Evolutionary conservation across 352 stramenopile genomes (phyloP).

Genomic region (Phytophthora melonis): DNA sequence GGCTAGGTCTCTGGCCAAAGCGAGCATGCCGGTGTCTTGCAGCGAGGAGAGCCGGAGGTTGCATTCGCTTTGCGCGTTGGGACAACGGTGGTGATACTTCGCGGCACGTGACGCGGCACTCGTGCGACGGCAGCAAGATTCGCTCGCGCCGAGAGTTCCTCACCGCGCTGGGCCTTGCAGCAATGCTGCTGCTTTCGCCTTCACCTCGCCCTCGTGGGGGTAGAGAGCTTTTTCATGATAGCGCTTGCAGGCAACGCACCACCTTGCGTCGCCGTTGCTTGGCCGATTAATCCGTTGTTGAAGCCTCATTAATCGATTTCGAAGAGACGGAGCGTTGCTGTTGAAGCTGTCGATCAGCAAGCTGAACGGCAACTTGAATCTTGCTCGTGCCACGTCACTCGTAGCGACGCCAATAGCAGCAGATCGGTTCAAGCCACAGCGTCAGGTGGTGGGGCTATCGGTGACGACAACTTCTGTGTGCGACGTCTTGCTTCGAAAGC

Average conservation of each 20-base stretch:
- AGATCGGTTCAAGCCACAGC: slow-evolving; percentile 16
- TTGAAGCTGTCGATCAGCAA: slow-evolving; percentile 35
- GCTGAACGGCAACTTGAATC: slow-evolving; percentile 30
- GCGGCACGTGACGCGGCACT: slow-evolving; percentile 5
- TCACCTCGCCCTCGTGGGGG: not conserved
- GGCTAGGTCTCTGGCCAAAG: not conserved
- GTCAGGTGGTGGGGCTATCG: not conserved
- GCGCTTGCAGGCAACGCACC: not conserved
- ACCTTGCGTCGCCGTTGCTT: not conserved
- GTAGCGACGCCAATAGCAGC: slow-evolving; percentile 9
- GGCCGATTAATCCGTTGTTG: slow-evolving; percentile 25
- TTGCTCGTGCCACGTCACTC: slow-evolving; percentile 6
- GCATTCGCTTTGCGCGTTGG: slow-evolving; percentile 16
- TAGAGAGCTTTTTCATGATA: not conserved
- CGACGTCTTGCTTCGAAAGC: slow-evolving; percentile 4
- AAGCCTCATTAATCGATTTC: slow-evolving; percentile 32
- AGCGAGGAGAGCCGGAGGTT: slow-evolving; percentile 26
- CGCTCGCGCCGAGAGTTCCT: not conserved
- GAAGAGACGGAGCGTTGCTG: slow-evolving; percentile 28
- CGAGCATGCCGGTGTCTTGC: not conserved
- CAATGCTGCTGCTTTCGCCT: not conserved
- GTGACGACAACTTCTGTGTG: not conserved
- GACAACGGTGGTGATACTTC: slow-evolving; percentile 16
- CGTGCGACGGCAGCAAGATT: slow-evolving; percentile 6
- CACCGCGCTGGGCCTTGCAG: not conserved